Base-by-base conservation (phyloP, 2,329 filamentous ascomycete genomes). In the Raffaelea albimanens region DNA sequence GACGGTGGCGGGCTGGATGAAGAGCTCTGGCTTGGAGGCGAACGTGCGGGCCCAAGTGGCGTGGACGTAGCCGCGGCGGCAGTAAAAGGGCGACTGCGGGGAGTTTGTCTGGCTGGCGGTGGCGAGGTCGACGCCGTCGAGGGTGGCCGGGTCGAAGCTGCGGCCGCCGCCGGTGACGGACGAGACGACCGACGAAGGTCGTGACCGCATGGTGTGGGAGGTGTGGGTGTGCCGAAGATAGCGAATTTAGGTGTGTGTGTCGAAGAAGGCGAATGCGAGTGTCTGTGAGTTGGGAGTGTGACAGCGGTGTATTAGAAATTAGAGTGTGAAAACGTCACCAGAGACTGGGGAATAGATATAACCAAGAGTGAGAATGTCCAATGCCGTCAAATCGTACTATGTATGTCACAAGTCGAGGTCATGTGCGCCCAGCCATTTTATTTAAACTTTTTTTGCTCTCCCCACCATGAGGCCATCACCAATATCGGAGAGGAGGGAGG, bases 21-120 rank as follows among this genome's bases (percentile, higher is more conserved):
- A 96, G 50, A 97, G 81, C 70, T 96, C 89, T 3, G 93, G 93
- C 18, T 82, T 78, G 44, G 85, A 93, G 59, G 85, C 83, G 69
- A 94, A 96, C 44, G 93, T 97, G 60, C 83, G 83, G 36, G 93
- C 93, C 93, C 93, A 98, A 19, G 93, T 98, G 58, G 83, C 83
- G 69, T 97, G 93, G 43, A 82, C 67, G 64, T 97, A 82, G 46
- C 78, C 71, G 50, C 76, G 70, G 49, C 74, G 75, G 5, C 87
- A 86, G 62, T 83, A 85, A 69, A 97, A 95, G 40, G 88, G 80
- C 36, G 93, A 57, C 41, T 59, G 61, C 8, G 33, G 23, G 3
- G 29, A 2, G 4, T 3, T n/a, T 10, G 18, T 19, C 10, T 13
- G 25, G 4, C 47, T 40, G 4, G 38, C 22, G 9, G n/a, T 21